These are phyloP conservation scores for Schwanniomyces sp. DNA, from an alignment of 805 yeast species.

Conservation along the genomic window DNA sequence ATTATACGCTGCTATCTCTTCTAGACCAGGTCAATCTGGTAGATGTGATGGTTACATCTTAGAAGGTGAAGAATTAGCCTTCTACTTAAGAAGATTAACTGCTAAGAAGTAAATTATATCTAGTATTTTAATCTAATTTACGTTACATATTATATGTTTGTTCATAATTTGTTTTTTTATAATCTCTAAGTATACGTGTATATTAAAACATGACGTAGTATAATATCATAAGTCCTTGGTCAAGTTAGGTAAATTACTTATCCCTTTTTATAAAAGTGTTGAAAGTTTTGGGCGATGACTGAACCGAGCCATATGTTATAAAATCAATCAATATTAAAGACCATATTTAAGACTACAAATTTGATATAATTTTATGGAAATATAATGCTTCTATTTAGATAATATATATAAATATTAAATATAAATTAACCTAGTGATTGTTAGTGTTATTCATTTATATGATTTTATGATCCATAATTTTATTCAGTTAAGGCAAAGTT, in stretches of 20 bases:
- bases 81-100: conserved; percentile 99
- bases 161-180: conserved; percentile 4
- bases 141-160: conserved; percentile 2
- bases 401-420: too few relatives aligned
- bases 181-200: conserved; percentile 10
- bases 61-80: conserved; percentile 99
- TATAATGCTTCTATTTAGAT: too few relatives aligned
- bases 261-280: too few relatives aligned
- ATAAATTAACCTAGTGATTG: not conserved
- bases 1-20: conserved; percentile 96
- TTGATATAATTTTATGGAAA: too few relatives aligned
- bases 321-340: too few relatives aligned
- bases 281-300: too few relatives aligned
- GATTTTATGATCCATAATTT: not conserved
- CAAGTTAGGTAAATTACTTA: too few relatives aligned
- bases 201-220: conserved; percentile 3
- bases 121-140: conserved; percentile 4
- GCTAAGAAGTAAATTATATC: conserved; percentile 82
- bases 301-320: too few relatives aligned
- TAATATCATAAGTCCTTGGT: not conserved
- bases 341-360: too few relatives aligned
- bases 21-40: conserved; percentile 99
- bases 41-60: conserved; percentile 99
- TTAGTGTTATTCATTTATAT: not conserved
- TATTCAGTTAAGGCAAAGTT: not conserved